Evolutionary conservation across 495 filamentous ascomycete species (phyloP), one percentile per base, ranked within the genome.

Genomic region (Pyrenula aspistea): DNA sequence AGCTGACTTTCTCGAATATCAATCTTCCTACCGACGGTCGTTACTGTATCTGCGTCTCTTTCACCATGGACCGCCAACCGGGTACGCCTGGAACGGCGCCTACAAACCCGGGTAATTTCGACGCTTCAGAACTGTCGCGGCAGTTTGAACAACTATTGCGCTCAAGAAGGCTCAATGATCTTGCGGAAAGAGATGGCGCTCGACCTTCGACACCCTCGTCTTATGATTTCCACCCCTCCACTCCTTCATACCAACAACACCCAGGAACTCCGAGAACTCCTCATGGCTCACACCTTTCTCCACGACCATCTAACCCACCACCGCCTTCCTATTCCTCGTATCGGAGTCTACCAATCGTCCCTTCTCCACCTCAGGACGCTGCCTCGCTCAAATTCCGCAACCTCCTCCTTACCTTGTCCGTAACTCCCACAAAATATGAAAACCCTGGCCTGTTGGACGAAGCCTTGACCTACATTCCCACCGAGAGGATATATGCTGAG

Each of bases 361-460:
- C 93, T 2, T 82, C 83, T 19, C 80, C 89, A 4, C 89, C 93
- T 0, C 76, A 84, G 60, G 88, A 94, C 67, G 67, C 79, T 49
- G 72, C 77, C 19, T 89, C 88, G 0, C 73, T 88, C 24, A 92
- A 88, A 60, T 96, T 97, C 66, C 83, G 86, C 53, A 94, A 86
- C 71, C 74, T 91, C 31, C 75, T 99, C 2, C 76, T 90, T 52
- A 83, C 86, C 2, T 71, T 97, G 10, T 93, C 93, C 2, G 75
- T 82, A 24, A 93, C 87, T 23, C 93, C 93, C 11, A 87, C 82
- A 20, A 91, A 89, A 65, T 99, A 95, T 71, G 93, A 99, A 72
- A 97, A 99, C 66, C 93, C 94, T 0, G 94, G 93, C 36, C 76
- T 97, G 25, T 76, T 99, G 42, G 93, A 99, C 68, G 94, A 97